Base-by-base conservation (phyloP, 2,329 filamentous ascomycete species). In the Lecanicillium sp. region DNA sequence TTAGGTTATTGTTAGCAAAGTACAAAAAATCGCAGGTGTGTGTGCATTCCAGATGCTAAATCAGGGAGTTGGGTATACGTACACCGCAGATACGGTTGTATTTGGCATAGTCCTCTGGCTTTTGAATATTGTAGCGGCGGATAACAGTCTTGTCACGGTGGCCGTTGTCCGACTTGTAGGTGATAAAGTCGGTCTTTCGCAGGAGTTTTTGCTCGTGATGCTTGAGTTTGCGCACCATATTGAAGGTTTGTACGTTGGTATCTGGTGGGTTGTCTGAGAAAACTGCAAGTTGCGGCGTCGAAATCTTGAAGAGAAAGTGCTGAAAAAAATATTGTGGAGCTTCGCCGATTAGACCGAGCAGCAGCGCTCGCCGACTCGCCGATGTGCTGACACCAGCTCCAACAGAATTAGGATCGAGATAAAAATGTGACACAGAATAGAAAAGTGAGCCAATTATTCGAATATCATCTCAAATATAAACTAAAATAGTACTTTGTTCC, bases 191-290 rank as follows among this genome's bases (percentile, higher is more conserved):
- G 68, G 93, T 90, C 68, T 79, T 80, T 64, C 91, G 91, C 60
- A 97, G 81, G 64, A 97, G 86, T 78, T 93, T 94, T 66, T 93
- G 83, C 82, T 98, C 93, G 71, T 96, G 91, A 70, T 95, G 81
- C 72, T 96, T 97, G 64, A 98, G 82, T 74, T 95, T 90, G 60
- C 93, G 86, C 58, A 95, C 89, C 93, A 97, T 97, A 20, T 57
- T 77, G 64, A n/a, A n/a, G n/a, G n/a, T n/a, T n/a, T n/a, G n/a
- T n/a, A n/a, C n/a, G 47, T 19, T 45, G 21, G 26, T 44, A 20
- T 38, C 38, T 47, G 20, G 23, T 42, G 33, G n/a, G 29, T 33
- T 24, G n/a, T 24, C 10, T 33, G 26, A 39, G 21, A 11, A 41
- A 8, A 23, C 29, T 9, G 29, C 23, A 12, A 36, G 21, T 39